Evolutionary conservation across 192 early-diverging fungal genomes (phyloP).

Genomic region (Coemansia sp.): DNA sequence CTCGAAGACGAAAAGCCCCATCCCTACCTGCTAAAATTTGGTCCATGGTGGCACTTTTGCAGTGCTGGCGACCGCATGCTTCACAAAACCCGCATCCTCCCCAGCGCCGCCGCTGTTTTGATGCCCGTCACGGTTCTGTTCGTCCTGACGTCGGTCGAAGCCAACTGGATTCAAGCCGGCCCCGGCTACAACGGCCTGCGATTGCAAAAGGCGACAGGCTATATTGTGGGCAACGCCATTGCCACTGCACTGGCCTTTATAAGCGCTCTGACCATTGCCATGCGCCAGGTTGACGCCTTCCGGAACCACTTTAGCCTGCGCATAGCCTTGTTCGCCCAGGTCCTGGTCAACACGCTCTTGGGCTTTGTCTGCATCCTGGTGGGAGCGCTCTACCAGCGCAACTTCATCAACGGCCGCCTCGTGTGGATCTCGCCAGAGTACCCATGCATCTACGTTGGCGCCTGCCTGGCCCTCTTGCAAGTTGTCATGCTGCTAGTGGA

Average conservation of each 20-base stretch:
- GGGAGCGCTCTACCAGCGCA: slow-evolving; percentile 47
- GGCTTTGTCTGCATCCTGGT: slow-evolving; percentile 36
- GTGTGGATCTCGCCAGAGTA: slow-evolving; percentile 53
- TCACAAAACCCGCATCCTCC: slow-evolving; percentile 42
- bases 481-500: slow-evolving; percentile 28
- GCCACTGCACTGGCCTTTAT: slow-evolving; percentile 45
- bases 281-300: slow-evolving; percentile 25
- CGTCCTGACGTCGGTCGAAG: slow-evolving; percentile 51
- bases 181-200: slow-evolving; percentile 30
- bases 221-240: slow-evolving; percentile 45
- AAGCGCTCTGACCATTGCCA: slow-evolving; percentile 34
- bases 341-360: slow-evolving; percentile 36
- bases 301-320: slow-evolving; percentile 30
- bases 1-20: slow-evolving; percentile 18
- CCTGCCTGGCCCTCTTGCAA: slow-evolving; percentile 38
- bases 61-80: slow-evolving; percentile 24
- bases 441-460: slow-evolving; percentile 47
- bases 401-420: slow-evolving; percentile 22
- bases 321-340: slow-evolving; percentile 22
- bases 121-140: slow-evolving; percentile 45
- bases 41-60: slow-evolving; percentile 43
- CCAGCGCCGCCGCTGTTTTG: slow-evolving; percentile 35
- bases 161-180: slow-evolving; percentile 42
- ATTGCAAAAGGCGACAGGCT: slow-evolving; percentile 36
- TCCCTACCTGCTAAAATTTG: slow-evolving; percentile 18